Evolutionary conservation across 2,329 filamentous ascomycete genomes (phyloP), one percentile per base, ranked within the genome.

Genomic region (Penicillium sp.): DNA sequence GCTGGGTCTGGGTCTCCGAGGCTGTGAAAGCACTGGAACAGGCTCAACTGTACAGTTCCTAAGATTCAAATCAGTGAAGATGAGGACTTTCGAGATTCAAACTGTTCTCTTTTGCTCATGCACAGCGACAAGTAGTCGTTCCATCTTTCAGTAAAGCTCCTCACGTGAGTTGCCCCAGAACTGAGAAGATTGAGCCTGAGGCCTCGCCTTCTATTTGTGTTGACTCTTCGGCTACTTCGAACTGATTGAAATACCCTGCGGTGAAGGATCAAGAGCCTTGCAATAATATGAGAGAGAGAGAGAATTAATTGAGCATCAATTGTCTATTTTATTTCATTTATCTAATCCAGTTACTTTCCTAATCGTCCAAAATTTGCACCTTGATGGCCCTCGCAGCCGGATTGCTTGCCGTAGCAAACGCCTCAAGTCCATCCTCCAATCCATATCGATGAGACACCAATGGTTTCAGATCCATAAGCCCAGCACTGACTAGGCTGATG

Each of bases 381-480:
- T 78, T 77, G 45, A 78, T 71, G 8, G 76, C 76, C 63, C 66
- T 71, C 1, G 73, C 71, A 31, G 68, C 61, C 15, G 76, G 74
- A 21, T 71, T 75, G 46, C 74, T 76, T 17, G 77, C 77, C 13
- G 76, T 72, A 19, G 68, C 67, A 64, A 79, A 79, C 6, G 77
- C 77, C 45, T 74, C 68, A 15, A 72, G 51, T n/a, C 73, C 76
- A 26, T 79, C 70, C 58, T 77, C 74, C 55, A 79, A 60, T 23
- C 60, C 57, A 59, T 73, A 79, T 23, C 75, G 72, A 66, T 79
- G 76, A 11, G 77, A 78, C 11, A 78, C 76, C 31, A 78, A 64
- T 45, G 75, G 75, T 62, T 78, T 77, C 58, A 79, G 53, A 57
- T 78, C 69, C 51, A 79, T 74, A 50, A 79, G 60, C 0, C 77